These are phyloP conservation scores for Sorghum bicolor DNA, from an alignment of 176 grass and related monocot species.

Conservation along the genomic window DNA sequence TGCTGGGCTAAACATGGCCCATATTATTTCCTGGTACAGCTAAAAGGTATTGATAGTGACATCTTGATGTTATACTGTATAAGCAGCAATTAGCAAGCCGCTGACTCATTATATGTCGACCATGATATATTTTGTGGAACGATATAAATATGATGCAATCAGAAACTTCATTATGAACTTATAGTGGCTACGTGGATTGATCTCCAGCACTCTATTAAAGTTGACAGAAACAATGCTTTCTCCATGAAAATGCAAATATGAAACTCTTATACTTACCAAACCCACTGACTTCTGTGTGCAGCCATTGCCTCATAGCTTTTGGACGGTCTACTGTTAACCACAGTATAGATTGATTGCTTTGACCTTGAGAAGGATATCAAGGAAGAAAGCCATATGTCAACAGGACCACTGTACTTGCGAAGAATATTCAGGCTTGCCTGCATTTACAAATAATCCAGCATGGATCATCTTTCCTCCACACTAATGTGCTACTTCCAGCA, in stretches of 20 bases:
- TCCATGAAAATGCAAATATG: neutral
- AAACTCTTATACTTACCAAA: slow-evolving; percentile 52
- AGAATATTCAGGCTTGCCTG: slow-evolving; percentile 59
- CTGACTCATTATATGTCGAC: neutral
- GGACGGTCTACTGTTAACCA: slow-evolving; percentile 50
- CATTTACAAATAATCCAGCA: slow-evolving; percentile 21
- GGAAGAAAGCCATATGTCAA: slow-evolving; percentile 63
- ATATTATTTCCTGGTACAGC: neutral
- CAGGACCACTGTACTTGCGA: slow-evolving; percentile 66
- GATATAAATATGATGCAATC: neutral
- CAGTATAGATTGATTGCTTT: slow-evolving; percentile 30
- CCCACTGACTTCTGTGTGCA: slow-evolving; percentile 71
- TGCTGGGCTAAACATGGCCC: neutral
- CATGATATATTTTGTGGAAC: neutral
- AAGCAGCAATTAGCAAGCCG: neutral
- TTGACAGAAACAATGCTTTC: neutral
- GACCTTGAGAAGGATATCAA: slow-evolving; percentile 24
- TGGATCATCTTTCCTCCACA: neutral
- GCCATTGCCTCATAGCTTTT: slow-evolving; percentile 63
- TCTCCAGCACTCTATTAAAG: neutral
- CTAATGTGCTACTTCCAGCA: neutral
- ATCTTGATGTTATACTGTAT: neutral
- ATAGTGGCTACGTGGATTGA: neutral
- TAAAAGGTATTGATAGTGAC: neutral
- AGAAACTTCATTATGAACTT: neutral